Base-by-base conservation (phyloP, 306 rosid species). In the Geum urbanum region DNA sequence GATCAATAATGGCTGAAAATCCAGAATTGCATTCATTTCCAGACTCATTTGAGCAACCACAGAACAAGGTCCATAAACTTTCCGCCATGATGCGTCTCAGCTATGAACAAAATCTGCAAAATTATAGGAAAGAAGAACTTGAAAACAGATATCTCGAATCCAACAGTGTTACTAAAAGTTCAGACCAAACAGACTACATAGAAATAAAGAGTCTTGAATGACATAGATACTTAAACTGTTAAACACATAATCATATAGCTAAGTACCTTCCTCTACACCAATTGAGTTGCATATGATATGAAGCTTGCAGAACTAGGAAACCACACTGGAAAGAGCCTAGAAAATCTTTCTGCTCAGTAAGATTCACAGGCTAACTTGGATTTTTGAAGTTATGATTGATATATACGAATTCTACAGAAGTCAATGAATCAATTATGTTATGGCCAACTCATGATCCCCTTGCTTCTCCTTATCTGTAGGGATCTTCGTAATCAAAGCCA, bases 1-100 rank as follows among this genome's bases (percentile, higher is more conserved):
- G 67, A 35, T 61, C 12, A 67, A 63, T 20, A 9, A 78, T 39
- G 67, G 78, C 49, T 22, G 15, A 46, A 67, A 78, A 22, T 2
- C 22, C 68, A 3, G 45, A 68, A 68, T 41, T 40, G 78, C 77
- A 72, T 41, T 73, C 40, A 16, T 7, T 66, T 7, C 3, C 44
- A 13, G 63, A 37, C 18, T 22, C 71, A 43, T 44, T 16, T 37
- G 73, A 40, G 60, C 76, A 71, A 46, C 18, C 69, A 48, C 78
- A 78, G 67, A 73, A 69, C 12, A 12, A 14, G 59, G 52, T 40
- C 72, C 75, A 73, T 60, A 60, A 3, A 52, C 37, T 67, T 65
- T 52, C 66, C 46, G 4, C 53, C 54, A 51, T 44, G 56, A 18
- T 13, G 12, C 52, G 32, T 40, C 8, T 52, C 14, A 1, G 45